A percentile compares a stretch with the other conserved stretches of the same genome.
Evolutionary conservation across 208 protist species (phyloP).

Genomic region (Trypanosomatidae sp.): DNA sequence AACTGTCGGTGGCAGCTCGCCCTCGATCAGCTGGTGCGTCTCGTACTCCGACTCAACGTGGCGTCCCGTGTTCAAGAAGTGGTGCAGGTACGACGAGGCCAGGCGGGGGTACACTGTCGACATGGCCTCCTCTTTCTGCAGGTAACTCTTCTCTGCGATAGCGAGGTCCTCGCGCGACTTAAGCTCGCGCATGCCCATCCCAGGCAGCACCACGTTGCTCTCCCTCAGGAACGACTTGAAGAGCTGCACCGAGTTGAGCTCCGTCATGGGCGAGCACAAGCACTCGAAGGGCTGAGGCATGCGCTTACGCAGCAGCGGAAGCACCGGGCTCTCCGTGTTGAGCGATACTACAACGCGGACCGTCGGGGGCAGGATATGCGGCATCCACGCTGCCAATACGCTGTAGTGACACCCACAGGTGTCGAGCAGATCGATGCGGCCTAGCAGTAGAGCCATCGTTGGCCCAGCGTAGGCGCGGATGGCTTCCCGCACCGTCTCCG

Average conservation of each 20-base stretch:
- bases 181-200: conserved; percentile 24
- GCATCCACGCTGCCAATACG: conserved; percentile 68
- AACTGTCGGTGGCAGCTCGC: conserved; percentile 50
- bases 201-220: conserved; percentile 38
- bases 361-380: conserved; percentile 47
- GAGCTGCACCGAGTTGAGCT: conserved; percentile 41
- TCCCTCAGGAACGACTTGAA: conserved; percentile 36
- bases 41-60: conserved; percentile 44
- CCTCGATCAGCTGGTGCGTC: conserved; percentile 42
- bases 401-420: conserved; percentile 41
- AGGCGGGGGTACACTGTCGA: conserved; percentile 54
- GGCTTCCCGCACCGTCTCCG: conserved; percentile 38
- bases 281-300: conserved; percentile 82
- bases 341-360: conserved; percentile 66
- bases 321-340: conserved; percentile 66
- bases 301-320: conserved; percentile 64
- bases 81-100: conserved; percentile 49
- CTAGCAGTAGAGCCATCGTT: conserved; percentile 54
- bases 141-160: conserved; percentile 59
- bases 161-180: conserved; percentile 37
- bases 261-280: conserved; percentile 59
- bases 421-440: conserved; percentile 60
- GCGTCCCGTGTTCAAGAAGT: conserved; percentile 28
- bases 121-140: conserved; percentile 70
- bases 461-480: conserved; percentile 56